These are phyloP conservation scores for Raphanus hybrid DNA, from an alignment of 441 rosid species.

Conservation along the genomic window DNA sequence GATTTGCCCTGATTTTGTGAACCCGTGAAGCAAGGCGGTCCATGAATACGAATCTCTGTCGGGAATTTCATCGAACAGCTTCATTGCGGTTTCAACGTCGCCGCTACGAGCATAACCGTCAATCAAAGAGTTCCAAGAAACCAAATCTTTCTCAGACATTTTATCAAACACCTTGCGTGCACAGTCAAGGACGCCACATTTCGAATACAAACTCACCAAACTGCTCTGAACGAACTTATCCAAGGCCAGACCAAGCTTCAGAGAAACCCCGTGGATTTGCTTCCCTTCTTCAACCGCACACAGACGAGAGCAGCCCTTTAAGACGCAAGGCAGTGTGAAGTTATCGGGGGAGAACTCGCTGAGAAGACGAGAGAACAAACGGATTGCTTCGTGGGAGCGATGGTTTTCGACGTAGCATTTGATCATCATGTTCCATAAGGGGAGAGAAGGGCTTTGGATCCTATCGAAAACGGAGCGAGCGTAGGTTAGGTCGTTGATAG, in stretches of 20 bases:
- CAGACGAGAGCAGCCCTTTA: conserved; percentile 58
- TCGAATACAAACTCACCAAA: conserved; percentile 53
- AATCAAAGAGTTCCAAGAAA: conserved; percentile 58
- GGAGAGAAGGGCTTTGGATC: conserved; percentile 43
- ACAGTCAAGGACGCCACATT: conserved; percentile 48
- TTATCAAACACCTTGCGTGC: conserved; percentile 53
- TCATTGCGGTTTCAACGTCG: conserved; percentile 44
- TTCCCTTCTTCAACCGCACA: conserved; percentile 51
- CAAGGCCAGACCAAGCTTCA: conserved; percentile 49
- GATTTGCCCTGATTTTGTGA: conserved; percentile 49
- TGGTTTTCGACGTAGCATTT: conserved; percentile 55
- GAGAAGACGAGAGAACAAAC: conserved; percentile 46
- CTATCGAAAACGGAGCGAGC: conserved; percentile 51
- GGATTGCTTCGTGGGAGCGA: conserved; percentile 50
- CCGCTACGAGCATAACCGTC: conserved; percentile 53
- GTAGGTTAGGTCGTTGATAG: conserved; percentile 47
- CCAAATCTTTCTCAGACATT: conserved; percentile 52
- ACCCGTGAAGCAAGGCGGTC: conserved; percentile 59
- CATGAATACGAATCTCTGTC: conserved; percentile 54
- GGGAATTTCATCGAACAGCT: conserved; percentile 59
- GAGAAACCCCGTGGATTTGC: conserved; percentile 56
- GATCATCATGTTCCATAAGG: conserved; percentile 57
- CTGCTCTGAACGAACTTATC: conserved; percentile 63
- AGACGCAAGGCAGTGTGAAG: conserved; percentile 55
- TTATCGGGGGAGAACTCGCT: conserved; percentile 43